phyloP scores from a whole-genome alignment of 2,329 filamentous ascomycete genomes.

The Whalleya microplaca region DNA sequence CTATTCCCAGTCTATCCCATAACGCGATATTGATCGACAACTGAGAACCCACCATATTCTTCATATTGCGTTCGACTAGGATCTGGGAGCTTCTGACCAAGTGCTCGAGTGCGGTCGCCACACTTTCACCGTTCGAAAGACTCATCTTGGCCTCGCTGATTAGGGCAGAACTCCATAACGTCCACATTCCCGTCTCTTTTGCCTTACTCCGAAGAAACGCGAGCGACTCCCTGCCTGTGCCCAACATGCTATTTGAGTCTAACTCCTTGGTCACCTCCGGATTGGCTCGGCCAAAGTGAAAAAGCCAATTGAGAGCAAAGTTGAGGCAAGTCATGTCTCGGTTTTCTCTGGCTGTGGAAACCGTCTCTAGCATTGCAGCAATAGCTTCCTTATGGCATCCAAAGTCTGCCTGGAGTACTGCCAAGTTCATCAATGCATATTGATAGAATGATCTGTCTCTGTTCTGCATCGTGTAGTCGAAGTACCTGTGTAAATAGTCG shows the following conservation, averaged over 20 bases:
- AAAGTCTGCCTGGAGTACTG: conserved; percentile 93
- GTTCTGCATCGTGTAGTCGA: conserved; percentile 92
- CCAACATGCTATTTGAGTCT: conserved; percentile 73
- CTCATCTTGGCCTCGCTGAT: conserved; percentile 84
- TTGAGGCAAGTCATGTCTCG: conserved; percentile 91
- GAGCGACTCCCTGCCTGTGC: conserved; percentile 79
- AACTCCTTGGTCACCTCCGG: conserved; percentile 73
- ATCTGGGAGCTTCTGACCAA: conserved; percentile 83
- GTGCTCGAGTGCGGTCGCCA: conserved; percentile 69
- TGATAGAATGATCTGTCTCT: conserved; percentile 87
- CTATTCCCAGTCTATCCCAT: conserved; percentile 74
- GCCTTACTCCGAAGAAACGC: conserved; percentile 84
- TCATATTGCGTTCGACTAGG: conserved; percentile 76
- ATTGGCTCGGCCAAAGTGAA: conserved; percentile 88
- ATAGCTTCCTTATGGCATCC: conserved; percentile 88
- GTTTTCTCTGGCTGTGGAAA: conserved; percentile 92
- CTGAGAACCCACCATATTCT: conserved; percentile 73
- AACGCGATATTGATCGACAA: conserved; percentile 73
- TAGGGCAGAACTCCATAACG: conserved; percentile 79
- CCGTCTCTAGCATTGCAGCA: conserved; percentile 92
- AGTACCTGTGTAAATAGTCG: conserved; percentile 90
- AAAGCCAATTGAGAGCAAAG: conserved; percentile 94
- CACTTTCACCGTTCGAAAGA: conserved; percentile 71
- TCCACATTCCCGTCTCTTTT: conserved; percentile 84
- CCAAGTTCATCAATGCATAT: conserved; percentile 90